Conservation (phyloP, 192 early-diverging fungal species). For the Bifiguratus adelaidae region DNA sequence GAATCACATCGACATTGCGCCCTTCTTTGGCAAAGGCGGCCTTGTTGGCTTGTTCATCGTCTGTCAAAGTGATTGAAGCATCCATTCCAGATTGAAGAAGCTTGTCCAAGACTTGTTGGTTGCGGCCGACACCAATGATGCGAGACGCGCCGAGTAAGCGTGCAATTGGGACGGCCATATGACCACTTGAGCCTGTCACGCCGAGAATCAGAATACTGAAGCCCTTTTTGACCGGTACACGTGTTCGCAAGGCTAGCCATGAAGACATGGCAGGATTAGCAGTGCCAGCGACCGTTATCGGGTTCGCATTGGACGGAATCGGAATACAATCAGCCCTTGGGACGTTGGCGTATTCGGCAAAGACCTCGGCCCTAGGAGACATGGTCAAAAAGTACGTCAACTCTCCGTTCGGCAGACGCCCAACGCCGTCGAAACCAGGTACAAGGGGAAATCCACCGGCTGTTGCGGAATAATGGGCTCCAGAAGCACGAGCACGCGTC, state of each 20-base stretch:
- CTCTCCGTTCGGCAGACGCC: conserved; percentile 1
- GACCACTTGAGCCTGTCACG: conserved; percentile 4
- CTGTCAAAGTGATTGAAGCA: neutral
- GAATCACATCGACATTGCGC: neutral
- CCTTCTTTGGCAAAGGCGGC: neutral
- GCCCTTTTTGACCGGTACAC: neutral
- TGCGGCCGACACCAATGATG: conserved; percentile 5
- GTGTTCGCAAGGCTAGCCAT: conserved; percentile 5
- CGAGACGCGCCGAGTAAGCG: conserved; percentile 3
- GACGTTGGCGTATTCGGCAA: conserved; percentile 3
- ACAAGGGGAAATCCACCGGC: neutral
- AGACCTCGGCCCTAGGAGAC: no score
- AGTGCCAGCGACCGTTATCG: neutral
- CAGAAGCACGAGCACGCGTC: conserved; percentile 1
- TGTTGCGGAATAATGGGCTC: conserved; percentile 1
- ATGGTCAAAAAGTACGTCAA: neutral
- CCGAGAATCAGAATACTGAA: conserved; percentile 1
- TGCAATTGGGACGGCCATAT: conserved; percentile 7
- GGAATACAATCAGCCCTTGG: neutral
- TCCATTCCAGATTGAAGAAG: neutral
- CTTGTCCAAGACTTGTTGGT: neutral
- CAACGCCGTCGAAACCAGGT: conserved; percentile 5
- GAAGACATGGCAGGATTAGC: conserved; percentile 11
- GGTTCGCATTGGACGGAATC: neutral
- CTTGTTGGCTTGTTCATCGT: neutral